These are phyloP conservation scores for Apiotrichum akiyoshidainum DNA, from an alignment of 1,284 basidiomycete species.

Conservation along the genomic window DNA sequence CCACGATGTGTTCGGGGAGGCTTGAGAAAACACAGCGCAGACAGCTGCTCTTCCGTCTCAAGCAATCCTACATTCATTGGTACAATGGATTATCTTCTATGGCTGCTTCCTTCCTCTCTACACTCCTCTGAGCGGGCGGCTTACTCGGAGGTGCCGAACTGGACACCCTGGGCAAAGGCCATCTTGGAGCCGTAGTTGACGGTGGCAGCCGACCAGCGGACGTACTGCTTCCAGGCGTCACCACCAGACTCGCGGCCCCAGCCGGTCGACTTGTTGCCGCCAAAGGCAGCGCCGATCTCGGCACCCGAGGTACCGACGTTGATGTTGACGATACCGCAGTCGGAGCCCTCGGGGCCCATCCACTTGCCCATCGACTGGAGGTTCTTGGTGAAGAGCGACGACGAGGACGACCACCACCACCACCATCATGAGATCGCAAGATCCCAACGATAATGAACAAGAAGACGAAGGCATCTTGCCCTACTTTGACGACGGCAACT, in stretches of 20 bases:
- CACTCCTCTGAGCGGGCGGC: too few species aligned
- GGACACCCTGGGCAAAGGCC: slow-evolving; percentile 87
- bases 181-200: slow-evolving; percentile 87
- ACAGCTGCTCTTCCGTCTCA: too few species aligned
- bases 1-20: too few species aligned
- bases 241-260: slow-evolving; percentile 97
- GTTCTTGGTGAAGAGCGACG: slow-evolving; percentile 84
- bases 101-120: neutral
- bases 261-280: slow-evolving; percentile 77
- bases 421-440: too few species aligned
- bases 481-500: too few species aligned
- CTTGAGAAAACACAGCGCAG: too few species aligned
- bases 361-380: slow-evolving; percentile 78
- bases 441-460: too few species aligned
- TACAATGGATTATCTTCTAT: too few species aligned
- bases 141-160: slow-evolving; percentile 55
- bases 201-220: slow-evolving; percentile 61
- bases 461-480: too few species aligned
- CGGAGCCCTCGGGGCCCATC: slow-evolving; percentile 83
- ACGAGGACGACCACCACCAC: too few species aligned
- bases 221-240: slow-evolving; percentile 86
- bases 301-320: slow-evolving; percentile 92
- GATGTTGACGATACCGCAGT: slow-evolving; percentile 82
- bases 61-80: too few species aligned
- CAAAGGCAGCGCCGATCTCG: slow-evolving; percentile 87